Base-by-base conservation (phyloP, 768 basidiomycete genomes). In the Phlebiopsis gigantea region DNA sequence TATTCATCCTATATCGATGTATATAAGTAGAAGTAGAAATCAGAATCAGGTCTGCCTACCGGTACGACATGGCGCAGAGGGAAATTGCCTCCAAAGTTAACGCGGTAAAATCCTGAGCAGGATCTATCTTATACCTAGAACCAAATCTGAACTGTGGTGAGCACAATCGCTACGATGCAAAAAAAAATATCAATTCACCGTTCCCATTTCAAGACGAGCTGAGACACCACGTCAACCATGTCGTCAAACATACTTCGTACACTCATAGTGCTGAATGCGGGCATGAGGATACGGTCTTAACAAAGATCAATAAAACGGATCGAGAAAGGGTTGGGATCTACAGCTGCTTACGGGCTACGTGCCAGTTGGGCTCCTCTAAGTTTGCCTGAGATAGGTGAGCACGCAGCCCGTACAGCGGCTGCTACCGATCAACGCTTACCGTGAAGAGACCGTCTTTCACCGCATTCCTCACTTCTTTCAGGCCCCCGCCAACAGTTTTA, bases 21-120 rank as follows among this genome's bases (percentile, higher is more conserved):
- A 17, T 15, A 45, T 45, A 3, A 45, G 28, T 3, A n/a, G 2
- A 12, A 15, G 47, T n/a, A 15, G 15, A 17, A 25, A 41, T 39
- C 14, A 17, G 22, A 50, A 31, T n/a, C 10, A 29, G 17, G 22
- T 6, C 1, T 4, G 12, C 66, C 15, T 42, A 73, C 71, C 73
- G 66, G 57, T 76, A 69, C 1, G 65, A 70, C 73, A 78, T 77
- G 41, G 76, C 67, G 58, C 75, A 78, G 17, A 74, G 66, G 0
- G 75, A 71, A 52, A 79, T 70, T 1, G 78, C 75, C 55, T 80
- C 79, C 46, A 80, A 69, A 1, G 79, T 74, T 19, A 79, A 68
- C 12, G 74, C 69, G 19, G 78, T 79, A 57, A 76, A 78, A 63
- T 80, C 78, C 28, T 73, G 72, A 0, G 74, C 64, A 3, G 76